Evolutionary conservation across 768 basidiomycete genomes (phyloP), one percentile per base, ranked within the genome.

Genomic region (Boletus tomentosulus): DNA sequence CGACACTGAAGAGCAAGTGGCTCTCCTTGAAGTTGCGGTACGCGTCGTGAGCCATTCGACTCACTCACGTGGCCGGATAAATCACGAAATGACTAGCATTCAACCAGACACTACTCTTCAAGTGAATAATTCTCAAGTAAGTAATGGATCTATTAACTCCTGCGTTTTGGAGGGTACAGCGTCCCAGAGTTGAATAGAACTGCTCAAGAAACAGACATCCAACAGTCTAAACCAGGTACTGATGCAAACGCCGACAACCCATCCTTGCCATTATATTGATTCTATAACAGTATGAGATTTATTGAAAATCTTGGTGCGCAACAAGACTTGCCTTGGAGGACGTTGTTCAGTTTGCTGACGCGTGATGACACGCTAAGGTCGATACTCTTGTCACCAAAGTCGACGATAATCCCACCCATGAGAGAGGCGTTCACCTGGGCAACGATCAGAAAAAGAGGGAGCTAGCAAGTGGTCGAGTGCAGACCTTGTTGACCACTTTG

Each of bases 341-440:
- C 80, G 60, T 82, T 83, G 81, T 98, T 98, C 68, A 98, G 83
- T 74, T 94, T 96, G 70, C 86, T 96, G 65, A 98, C 92, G 51
- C 92, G 90, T 33, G 92, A 92, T 46, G 85, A 86, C 52, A 96
- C 94, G 62, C 92, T 95, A 55, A 98, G 81, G 75, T 99, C 97
- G 64, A 99, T 89, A 50, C 92, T 93, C 79, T 96, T 96, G 78
- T 98, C 97, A 58, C 94, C 96, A 67, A 99, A 93, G 75, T 99
- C 97, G 46, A 99, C 87, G 56, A 98, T 80, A 55, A 98, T 71
- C 48, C 97, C 97, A 54, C 96, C 97, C 57, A 98, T 74, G 53
- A 98, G 77, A n/a, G 83, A 75, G 42, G 93, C 85, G 78, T 98
- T 94, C 66, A 98, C 89, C 93, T 96, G 56, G 30, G 57, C 42